These are phyloP conservation scores for Aegilops sharonensis DNA, from an alignment of 176 grass and related monocot species.

Conservation along the genomic window DNA sequence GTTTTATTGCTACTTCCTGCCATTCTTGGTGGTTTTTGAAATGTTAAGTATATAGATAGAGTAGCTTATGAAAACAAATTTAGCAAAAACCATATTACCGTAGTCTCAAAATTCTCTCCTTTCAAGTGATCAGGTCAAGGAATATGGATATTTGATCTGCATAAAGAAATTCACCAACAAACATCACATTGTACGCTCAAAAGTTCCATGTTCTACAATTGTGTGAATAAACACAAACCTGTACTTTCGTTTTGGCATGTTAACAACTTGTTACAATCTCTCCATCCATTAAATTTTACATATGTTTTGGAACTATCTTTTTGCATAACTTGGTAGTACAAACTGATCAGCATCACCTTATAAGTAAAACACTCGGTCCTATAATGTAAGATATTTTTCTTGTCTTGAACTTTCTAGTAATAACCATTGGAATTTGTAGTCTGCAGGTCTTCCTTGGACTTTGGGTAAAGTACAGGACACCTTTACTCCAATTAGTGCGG, in stretches of 20 bases:
- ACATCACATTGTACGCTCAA: background rate
- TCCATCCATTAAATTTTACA: background rate
- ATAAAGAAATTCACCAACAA: background rate
- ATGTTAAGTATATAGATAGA: background rate
- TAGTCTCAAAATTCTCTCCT: background rate
- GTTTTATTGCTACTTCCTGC: background rate
- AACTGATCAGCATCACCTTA: background rate
- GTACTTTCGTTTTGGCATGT: background rate
- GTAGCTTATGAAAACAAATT: background rate
- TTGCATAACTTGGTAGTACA: background rate
- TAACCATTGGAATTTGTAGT: slow-evolving; percentile 38
- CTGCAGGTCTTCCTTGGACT: slow-evolving; percentile 89
- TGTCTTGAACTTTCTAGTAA: background rate
- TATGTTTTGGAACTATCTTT: background rate
- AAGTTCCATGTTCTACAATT: background rate
- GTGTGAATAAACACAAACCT: background rate
- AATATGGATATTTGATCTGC: background rate
- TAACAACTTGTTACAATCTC: background rate
- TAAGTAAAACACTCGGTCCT: background rate
- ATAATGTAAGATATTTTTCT: background rate
- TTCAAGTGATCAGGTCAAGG: background rate
- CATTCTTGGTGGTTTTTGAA: background rate
- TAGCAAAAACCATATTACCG: background rate
- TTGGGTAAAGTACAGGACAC: slow-evolving; percentile 96
- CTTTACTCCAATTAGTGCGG: slow-evolving; percentile 85